Base-by-base conservation (phyloP, 345 rosid genomes). In the Ricinus communis region DNA sequence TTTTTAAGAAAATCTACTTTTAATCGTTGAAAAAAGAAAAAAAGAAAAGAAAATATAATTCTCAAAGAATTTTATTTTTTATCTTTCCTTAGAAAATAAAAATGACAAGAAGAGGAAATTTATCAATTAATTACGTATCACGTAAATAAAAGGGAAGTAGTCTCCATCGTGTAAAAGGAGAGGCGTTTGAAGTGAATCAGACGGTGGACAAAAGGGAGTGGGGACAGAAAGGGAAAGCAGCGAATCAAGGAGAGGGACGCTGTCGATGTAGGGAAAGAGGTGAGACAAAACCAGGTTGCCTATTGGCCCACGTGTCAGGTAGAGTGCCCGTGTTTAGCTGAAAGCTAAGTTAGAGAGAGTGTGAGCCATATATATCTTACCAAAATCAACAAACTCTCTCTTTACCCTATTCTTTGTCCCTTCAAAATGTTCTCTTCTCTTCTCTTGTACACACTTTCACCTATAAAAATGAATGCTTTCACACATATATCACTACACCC, bases 211-310 rank as follows among this genome's bases (percentile, higher is more conserved):
- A 65, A 52, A 12, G 10, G 22, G 53, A 64, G 51, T 45, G 79
- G 73, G 82, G 70, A 74, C 56, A n/a, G 82, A 80, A 69, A 80
- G 74, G 61, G 73, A 82, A 64, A 76, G 70, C 77, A 74, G 73
- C 56, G 62, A 72, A 80, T 50, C 45, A 76, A 57, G 72, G 83
- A 76, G 16, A 74, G 72, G 57, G 84, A 82, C 85, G 79, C 67
- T 77, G 85, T 65, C n/a, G n/a, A 2, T 33, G 38, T 33, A 75
- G 65, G 73, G 82, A 71, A 76, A 72, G 47, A 53, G 33, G 61
- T 72, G 51, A 71, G 85, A 81, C 85, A 79, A 73, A 68, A 71
- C 55, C 82, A 79, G 82, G 76, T 66, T 50, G 74, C 53, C 55
- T 21, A 71, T 66, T 68, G 80, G 61, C 76, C 80, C 73, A 69